Percentiles rank a stretch among this genome's conserved stretches.
Conservation (phyloP, 257 asterid species). For the Apocynum venetum region DNA sequence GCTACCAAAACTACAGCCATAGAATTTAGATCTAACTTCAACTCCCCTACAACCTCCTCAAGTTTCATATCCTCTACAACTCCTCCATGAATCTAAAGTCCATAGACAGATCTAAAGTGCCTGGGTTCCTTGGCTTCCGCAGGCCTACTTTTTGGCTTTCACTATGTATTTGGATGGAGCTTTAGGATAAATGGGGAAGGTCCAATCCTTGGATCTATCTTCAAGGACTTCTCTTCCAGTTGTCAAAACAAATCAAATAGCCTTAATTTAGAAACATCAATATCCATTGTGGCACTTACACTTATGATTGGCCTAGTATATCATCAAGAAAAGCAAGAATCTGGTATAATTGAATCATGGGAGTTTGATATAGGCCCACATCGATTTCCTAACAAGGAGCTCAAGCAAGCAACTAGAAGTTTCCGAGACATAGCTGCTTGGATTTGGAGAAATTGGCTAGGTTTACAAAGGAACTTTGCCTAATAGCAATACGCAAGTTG, state of each 20-base stretch:
- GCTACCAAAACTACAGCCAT: no score
- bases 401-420: slow-evolving; percentile 61
- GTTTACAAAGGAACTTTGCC: slow-evolving; percentile 66
- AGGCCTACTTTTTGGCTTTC: slow-evolving; percentile 62
- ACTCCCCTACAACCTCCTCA: no score
- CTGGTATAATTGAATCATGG: slow-evolving; percentile 61
- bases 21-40: no score
- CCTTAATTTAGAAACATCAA: slow-evolving; percentile 29
- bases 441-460: slow-evolving; percentile 71
- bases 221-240: slow-evolving; percentile 44
- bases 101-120: slow-evolving; percentile 20
- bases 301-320: slow-evolving; percentile 18
- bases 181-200: slow-evolving; percentile 55
- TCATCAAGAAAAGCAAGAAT: slow-evolving; percentile 37
- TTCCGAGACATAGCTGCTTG: slow-evolving; percentile 54
- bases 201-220: slow-evolving; percentile 41
- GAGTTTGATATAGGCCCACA: slow-evolving; percentile 66
- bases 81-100: no score
- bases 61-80: no score
- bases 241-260: slow-evolving; percentile 16
- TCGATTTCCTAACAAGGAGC: slow-evolving; percentile 51
- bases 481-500: slow-evolving; percentile 32
- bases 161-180: slow-evolving; percentile 75
- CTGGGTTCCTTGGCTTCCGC: slow-evolving; percentile 90
- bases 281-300: slow-evolving; percentile 27